Base-by-base conservation (phyloP, 2,329 filamentous ascomycete species). In the Bipolaris zeicola region DNA sequence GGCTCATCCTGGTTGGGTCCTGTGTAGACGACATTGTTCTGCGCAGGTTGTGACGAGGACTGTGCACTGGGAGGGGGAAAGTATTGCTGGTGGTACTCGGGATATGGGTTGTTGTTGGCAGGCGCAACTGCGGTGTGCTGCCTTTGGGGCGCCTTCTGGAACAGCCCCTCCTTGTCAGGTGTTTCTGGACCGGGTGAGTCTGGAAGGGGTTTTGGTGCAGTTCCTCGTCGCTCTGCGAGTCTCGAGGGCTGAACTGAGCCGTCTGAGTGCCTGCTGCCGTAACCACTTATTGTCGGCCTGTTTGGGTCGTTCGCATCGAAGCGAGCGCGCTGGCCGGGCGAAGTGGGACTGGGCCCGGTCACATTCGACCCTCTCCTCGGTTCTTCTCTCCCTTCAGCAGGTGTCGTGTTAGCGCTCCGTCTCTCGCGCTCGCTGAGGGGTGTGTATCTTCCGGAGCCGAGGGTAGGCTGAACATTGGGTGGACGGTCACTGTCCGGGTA, bases 151-250 rank as follows among this genome's bases (percentile, higher is more conserved):
- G 75, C 77, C 76, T 87, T 87, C 58, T 91, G 89, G 74, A 96
- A 96, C 50, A 96, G 79, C n/a, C 86, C 89, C 52, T 92, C 88
- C 68, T 88, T 89, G 61, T 95, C 90, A 22, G 86, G 84, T n/a
- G 83, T 81, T 58, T 89, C 89, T 18, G 90, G 89, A 42, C 89
- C 92, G 16, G 89, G 87, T 1, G 92, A 93, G 60, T 93, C 92
- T 55, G 92, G 89, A 47, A 96, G 81, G 45, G 92, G 89, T 71
- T 91, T 93, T 22, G 92, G 91, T 6, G 84, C 87, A n/a, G 89
- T 88, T 22, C 90, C 91, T 69, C 93, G 85, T 64, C 93, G 84
- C 79, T 96, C 92, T 16, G 91, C 92, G 57, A 96, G 81, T 46
- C 86, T 84, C 41, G 86, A 86, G 11, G 83, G 81, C 72, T 83